Base-by-base conservation (phyloP, 441 rosid species). In the Erodium trifolium region DNA sequence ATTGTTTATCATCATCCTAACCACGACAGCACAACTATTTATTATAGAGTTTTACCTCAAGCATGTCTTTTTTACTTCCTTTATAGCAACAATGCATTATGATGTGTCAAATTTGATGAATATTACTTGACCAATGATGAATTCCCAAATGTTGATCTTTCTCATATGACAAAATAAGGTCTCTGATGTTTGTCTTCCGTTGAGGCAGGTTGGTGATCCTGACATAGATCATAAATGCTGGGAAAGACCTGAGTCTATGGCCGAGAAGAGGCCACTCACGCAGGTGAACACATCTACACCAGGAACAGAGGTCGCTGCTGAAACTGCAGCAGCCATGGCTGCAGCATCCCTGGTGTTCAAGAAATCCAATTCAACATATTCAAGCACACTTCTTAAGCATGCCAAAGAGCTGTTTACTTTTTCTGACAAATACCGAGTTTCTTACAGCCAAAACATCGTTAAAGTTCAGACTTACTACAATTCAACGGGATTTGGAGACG, bases 301-400 rank as follows among this genome's bases (percentile, higher is more conserved):
- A 1, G 99, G 99, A 67, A 71, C 94, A 0, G 98, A 94, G 37
- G 99, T 92, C 78, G 99, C 97, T 68, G 98, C 97, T 12, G 98
- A 94, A 78, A 88, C 97, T 63, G 96, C 98, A 11, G 99, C 98
- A 55, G 98, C 99, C 43, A 78, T 92, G 90, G 98, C 98, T 66
- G 81, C 99, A 0, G 97, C 97, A 0, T 90, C 98, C 72, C 74
- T 94, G 51, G 99, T 94, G 77, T 94, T 94, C 62, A 92, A 91
- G 78, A 82, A 77, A 19, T 74, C 71, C 19, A 77, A 90, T 67
- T 67, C 91, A 0, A 63, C 74, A 4, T 94, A 94, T 73, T 90
- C 98, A 63, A 84, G 81, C 76, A 82, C 84, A 0, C 93, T 94
- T 55, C 75, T 94, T 60, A 80, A 77, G 77, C 97, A 94, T 78